Evolutionary conservation across 306 rosid species (phyloP), one percentile per base, ranked within the genome.

Genomic region (Pueraria montana): DNA sequence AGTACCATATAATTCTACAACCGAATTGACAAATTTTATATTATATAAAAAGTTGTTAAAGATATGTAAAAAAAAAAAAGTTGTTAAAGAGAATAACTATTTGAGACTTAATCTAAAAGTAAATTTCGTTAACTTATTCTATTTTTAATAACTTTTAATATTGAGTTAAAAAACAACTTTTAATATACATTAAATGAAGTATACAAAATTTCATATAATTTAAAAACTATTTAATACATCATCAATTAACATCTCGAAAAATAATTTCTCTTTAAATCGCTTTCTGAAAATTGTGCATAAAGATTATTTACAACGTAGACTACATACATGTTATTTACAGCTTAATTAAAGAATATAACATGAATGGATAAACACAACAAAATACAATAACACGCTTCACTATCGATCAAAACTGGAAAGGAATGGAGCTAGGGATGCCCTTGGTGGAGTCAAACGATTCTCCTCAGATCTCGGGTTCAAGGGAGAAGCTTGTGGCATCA

Each of bases 391-490:
- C 80, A 81, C 11, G 46, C 74, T 75, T 21, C 48, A 56, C 87
- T 86, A 96, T 90, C 97, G 88, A 87, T 93, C 99, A 80, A 91
- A 87, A 87, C 84, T 86, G 64, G 98, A 95, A 80, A 93, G 89
- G 81, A 91, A 91, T 42, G 92, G 88, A 83, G 90, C 85, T 72
- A 87, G 90, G 40, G 90, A 84, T 70, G 16, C 84, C 81, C 91
- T 87, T 78, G 89, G 87, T 16, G 94, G 89, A 68, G 93, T 91
- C 26, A 49, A 84, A 62, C 84, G 85, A 32, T 83, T 84, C 81
- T 88, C 95, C 53, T 88, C 95, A 17, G 83, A 52, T 85, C 85
- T 93, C 5, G 91, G 83, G 72, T 72, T 84, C 80, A 83, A 65
- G 14, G 97, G 88, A 81, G 98, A 87, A 86, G 90, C 36, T 73